Base-by-base conservation (phyloP, 192 early-diverging fungal species). In the Entomortierella chlamydospora region DNA sequence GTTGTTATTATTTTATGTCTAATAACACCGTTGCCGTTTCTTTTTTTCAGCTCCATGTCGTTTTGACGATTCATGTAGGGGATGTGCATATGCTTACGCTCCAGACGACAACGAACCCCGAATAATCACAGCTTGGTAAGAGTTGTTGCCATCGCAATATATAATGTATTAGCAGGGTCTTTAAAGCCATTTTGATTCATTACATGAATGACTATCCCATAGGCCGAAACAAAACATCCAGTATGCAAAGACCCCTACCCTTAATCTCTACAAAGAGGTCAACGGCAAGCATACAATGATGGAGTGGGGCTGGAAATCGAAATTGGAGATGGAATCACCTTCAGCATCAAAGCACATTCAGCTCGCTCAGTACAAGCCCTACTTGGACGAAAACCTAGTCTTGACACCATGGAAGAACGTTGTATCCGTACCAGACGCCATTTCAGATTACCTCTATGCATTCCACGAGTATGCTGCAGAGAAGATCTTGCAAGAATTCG, bases 181-280 rank as follows among this genome's bases (percentile, higher is more conserved):
- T n/a, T n/a, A n/a, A n/a, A n/a, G n/a, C n/a, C n/a, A n/a, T n/a
- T n/a, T n/a, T 39, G 22, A 54, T 23, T 31, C 22, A 17, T 9
- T n/a, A 28, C 30, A 41, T 52, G 39, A 29, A 41, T 52, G 39
- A 29, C 31, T n/a, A 42, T 31, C 22, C 25, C 61, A 6, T 47
- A 78, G 74, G 74, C 66, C 66, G 31, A 78, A 68, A 39, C 73
- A 77, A 77, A 57, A 67, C 45, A 68, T 58, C n/a, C 55, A 58
- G 51, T 81, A 81, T 70, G 77, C 82, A 34, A 83, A 83, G 31
- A 74, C 77, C 10, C 77, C 82, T 18, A 83, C 77, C 22, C 57
- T 83, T 20, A 66, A 69, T 34, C 82, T 83, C 29, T 83, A 83
- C 66, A 52, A 64, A 33, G 62, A 81, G 15, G 61, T 57, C 34